Percentiles rank a stretch among this genome's conserved stretches.
phyloP scores from a whole-genome alignment of 2,329 filamentous ascomycete species.

The Thermoascus crustaceus region DNA sequence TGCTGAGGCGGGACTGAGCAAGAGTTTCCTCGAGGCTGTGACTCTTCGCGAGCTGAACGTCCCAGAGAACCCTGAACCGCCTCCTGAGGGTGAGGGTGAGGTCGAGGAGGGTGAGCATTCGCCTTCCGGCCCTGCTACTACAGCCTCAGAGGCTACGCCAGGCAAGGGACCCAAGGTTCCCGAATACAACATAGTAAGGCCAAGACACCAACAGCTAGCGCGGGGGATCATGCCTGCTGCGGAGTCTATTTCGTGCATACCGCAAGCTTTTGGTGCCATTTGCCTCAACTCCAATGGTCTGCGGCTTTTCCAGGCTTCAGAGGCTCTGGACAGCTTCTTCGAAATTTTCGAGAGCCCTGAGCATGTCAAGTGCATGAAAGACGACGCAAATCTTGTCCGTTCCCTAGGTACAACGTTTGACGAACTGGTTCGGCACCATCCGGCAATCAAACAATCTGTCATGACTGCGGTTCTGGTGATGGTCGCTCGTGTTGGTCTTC shows the following conservation, averaged over 20 bases:
- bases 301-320: constrained; percentile 75
- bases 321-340: constrained; percentile 77
- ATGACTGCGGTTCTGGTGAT: constrained; percentile 81
- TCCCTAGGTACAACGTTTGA: constrained; percentile 80
- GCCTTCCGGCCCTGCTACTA: constrained; percentile 31
- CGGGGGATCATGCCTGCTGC: constrained; percentile 74
- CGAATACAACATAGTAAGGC: constrained; percentile 24
- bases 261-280: constrained; percentile 84
- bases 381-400: constrained; percentile 62
- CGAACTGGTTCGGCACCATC: constrained; percentile 89
- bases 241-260: constrained; percentile 81
- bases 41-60: constrained; percentile 41
- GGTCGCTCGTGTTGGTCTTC: constrained; percentile 69
- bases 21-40: constrained; percentile 74
- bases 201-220: constrained; percentile 39
- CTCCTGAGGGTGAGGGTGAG: constrained; percentile 27
- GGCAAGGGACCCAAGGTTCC: constrained; percentile 16
- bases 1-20: constrained; percentile 84
- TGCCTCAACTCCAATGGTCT: constrained; percentile 83
- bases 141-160: constrained; percentile 15
- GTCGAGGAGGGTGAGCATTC: constrained; percentile 29
- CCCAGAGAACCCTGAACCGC: constrained; percentile 23
- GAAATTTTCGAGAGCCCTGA: constrained; percentile 92
- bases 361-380: constrained; percentile 77
- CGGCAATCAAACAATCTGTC: constrained; percentile 69